These are phyloP conservation scores for Trichoderma lentiforme DNA, from an alignment of 2,329 filamentous ascomycete genomes.

Conservation along the genomic window DNA sequence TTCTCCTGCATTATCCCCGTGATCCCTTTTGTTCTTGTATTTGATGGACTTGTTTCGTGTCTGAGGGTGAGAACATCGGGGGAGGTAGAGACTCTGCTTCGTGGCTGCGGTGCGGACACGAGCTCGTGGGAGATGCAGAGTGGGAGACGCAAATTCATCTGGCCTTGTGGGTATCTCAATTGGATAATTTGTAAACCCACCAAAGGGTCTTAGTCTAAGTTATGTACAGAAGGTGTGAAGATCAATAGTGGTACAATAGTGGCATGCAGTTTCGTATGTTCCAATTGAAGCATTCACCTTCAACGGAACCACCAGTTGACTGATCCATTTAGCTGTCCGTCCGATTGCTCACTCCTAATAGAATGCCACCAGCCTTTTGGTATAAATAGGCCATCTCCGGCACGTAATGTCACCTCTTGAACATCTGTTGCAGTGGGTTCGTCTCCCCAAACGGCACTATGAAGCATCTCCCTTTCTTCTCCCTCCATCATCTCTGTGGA, in stretches of 20 bases:
- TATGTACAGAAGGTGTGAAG: neutral
- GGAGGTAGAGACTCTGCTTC: constrained; percentile 61
- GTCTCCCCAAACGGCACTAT: constrained; percentile 66
- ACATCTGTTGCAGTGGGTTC: constrained; percentile 32
- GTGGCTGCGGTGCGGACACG: constrained; percentile 45
- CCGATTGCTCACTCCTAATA: constrained; percentile 37
- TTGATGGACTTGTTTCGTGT: constrained; percentile 67
- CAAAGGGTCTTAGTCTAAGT: neutral
- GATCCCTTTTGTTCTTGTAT: constrained; percentile 63
- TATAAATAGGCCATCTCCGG: constrained; percentile 46
- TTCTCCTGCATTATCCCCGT: constrained; percentile 48
- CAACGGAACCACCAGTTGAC: constrained; percentile 47
- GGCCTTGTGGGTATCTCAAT: constrained; percentile 49
- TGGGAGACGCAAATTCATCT: constrained; percentile 46
- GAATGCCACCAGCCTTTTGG: constrained; percentile 47
- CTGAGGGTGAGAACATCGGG: constrained; percentile 63
- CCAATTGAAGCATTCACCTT: neutral
- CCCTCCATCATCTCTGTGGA: constrained; percentile 92
- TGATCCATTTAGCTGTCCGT: constrained; percentile 40
- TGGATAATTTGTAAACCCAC: constrained; percentile 31
- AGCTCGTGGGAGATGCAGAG: constrained; percentile 48
- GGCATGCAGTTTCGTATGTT: neutral
- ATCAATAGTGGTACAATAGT: neutral
- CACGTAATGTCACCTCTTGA: constrained; percentile 53
- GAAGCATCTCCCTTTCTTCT: constrained; percentile 61